phyloP scores from a whole-genome alignment of 2,329 filamentous ascomycete genomes.

The Onygenales sp. region DNA sequence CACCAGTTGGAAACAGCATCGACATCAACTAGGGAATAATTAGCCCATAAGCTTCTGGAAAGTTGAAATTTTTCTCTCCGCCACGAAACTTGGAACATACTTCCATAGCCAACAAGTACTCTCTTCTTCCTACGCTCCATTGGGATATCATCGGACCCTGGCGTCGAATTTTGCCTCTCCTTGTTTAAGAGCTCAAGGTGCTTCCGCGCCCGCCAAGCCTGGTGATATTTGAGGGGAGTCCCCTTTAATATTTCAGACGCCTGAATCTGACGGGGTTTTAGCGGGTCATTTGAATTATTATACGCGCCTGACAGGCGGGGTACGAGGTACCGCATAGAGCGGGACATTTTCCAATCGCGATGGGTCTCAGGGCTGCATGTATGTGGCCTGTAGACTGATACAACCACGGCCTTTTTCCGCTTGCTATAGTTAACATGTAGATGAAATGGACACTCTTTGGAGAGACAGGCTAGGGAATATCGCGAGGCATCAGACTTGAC shows the following conservation, averaged over 20 bases:
- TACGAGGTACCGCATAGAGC: conserved; percentile 4
- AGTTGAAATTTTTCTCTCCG: too few species aligned
- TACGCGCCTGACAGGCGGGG: conserved; percentile 3
- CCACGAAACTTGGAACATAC: neutral
- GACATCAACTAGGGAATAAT: neutral
- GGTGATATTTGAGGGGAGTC: conserved; percentile 4
- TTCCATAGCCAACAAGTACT: neutral
- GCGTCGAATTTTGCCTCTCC: too few species aligned
- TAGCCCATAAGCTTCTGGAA: too few species aligned
- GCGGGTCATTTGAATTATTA: neutral
- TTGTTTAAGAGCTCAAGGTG: neutral
- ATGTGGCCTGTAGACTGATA: conserved; percentile 4
- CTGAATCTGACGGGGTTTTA: conserved; percentile 2
- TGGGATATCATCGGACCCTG: too few species aligned
- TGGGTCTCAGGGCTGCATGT: conserved; percentile 4
- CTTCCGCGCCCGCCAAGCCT: conserved; percentile 5
- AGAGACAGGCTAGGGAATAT: conserved; percentile 5
- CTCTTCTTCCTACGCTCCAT: neutral
- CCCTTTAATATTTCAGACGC: conserved; percentile 4
- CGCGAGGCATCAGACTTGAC: conserved; percentile 5
- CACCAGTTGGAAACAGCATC: neutral
- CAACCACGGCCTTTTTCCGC: conserved; percentile 1
- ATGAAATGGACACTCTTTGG: conserved; percentile 2
- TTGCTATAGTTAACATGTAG: conserved; percentile 2
- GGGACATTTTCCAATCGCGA: conserved; percentile 5